Percentiles rank a stretch among this genome's conserved stretches.
Evolutionary conservation across 257 asterid species (phyloP).

Genomic region (Solanum gandarillasii): DNA sequence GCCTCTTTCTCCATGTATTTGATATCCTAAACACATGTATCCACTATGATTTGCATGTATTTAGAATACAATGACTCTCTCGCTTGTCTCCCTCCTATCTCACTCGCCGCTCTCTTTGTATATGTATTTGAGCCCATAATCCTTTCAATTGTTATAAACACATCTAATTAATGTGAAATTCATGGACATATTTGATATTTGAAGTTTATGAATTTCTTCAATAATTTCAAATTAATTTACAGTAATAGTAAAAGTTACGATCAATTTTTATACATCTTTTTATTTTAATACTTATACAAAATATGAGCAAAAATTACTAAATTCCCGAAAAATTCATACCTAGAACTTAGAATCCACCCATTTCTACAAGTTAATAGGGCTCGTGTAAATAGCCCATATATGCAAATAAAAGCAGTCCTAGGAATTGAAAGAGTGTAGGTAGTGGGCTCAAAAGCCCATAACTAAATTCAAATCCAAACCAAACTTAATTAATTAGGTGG

Average conservation of each 20-base stretch:
- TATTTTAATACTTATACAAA: neutral
- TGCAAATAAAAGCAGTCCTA: neutral
- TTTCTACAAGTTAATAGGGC: neutral
- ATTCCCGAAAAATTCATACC: neutral
- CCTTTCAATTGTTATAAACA: neutral
- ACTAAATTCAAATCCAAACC: neutral
- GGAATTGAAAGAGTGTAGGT: neutral
- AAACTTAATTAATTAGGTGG: neutral
- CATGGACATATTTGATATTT: neutral
- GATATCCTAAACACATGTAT: neutral
- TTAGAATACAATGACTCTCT: neutral
- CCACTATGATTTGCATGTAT: neutral
- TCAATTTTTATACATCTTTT: neutral
- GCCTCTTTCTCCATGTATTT: neutral
- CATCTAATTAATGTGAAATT: neutral
- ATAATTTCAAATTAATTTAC: neutral
- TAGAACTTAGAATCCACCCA: neutral
- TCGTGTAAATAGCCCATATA: neutral
- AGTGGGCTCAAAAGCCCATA: neutral
- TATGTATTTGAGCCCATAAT: neutral
- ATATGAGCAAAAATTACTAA: neutral
- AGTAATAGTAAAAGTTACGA: neutral
- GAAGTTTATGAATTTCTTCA: neutral
- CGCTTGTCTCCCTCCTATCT: too few relatives aligned
- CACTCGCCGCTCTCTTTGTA: neutral